Base-by-base conservation (phyloP, 345 rosid genomes). In the Luvunga scandens region DNA sequence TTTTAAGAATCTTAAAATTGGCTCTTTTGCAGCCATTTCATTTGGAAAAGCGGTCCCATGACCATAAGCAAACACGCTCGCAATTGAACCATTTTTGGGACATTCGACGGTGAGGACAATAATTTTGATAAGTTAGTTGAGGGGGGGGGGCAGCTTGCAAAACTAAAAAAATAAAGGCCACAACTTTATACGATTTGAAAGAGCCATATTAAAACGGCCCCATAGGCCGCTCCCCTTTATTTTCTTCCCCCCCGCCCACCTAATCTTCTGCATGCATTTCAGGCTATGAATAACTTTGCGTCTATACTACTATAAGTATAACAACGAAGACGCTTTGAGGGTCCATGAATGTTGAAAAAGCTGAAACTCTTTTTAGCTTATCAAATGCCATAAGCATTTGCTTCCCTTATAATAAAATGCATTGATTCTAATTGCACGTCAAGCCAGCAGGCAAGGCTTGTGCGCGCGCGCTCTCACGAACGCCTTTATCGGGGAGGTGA, bases 401-500 rank as follows among this genome's bases (percentile, higher is more conserved):
- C n/a, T n/a, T n/a, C n/a, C n/a, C n/a, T n/a, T n/a, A n/a, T n/a
- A 39, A 39, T 39, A 38, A 8, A 39, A 39, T 39, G 45, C 45
- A 39, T 12, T 10, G 48, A 42, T 9, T 42, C 48, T 9, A 42
- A 42, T 42, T 42, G 48, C 48, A 2, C 48, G 45, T 9, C 45
- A 39, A 39, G 45, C 45, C 45, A 8, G 45, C 12, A 7, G 9
- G 8, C 2, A 39, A 39, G 45, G 45, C 12, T 9, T 39, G 38
- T 36, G 42, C 2, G 42, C 2, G 12, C 42, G 12, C 45, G 10
- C 45, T 39, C 12, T 39, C 9, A 39, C 0, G 2, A 9, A 9
- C 12, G 10, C 48, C 0, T 42, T 9, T 3, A 9, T 42, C 2
- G 2, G 4, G 0, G 0, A 42, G 13, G 2, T n/a, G 1, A 42